These are phyloP conservation scores for Tremellales sp. DNA, from an alignment of 1,284 basidiomycete species.

Conservation along the genomic window DNA sequence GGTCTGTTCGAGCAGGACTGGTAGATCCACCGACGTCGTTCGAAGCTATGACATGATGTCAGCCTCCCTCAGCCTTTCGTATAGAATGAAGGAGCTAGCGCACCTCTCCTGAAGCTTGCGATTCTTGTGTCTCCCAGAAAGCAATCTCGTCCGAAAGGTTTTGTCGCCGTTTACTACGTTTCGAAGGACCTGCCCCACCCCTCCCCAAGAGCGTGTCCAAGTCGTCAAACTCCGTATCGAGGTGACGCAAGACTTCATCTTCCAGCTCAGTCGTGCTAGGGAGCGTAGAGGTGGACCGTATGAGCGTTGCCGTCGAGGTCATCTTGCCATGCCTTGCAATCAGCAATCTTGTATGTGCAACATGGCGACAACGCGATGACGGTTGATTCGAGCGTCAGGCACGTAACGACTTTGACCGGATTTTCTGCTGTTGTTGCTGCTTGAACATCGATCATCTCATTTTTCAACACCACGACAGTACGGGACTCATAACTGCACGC, in stretches of 20 bases:
- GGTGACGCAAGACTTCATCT: slow-evolving; percentile 22
- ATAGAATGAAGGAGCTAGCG: background rate
- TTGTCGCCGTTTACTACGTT: slow-evolving; percentile 9
- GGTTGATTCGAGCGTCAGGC: background rate
- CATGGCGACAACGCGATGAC: too few relatives aligned
- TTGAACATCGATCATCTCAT: background rate
- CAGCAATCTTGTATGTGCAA: too few relatives aligned
- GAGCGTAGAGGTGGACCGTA: background rate
- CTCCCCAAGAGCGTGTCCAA: slow-evolving; percentile 20
- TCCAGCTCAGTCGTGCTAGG: background rate
- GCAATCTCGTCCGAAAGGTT: slow-evolving; percentile 32
- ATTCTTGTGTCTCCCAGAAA: slow-evolving; percentile 31
- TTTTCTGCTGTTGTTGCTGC: too few relatives aligned
- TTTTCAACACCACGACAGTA: background rate
- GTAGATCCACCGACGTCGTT: slow-evolving; percentile 26
- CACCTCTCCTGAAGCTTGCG: slow-evolving; percentile 21
- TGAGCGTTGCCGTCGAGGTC: background rate
- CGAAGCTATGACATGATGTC: slow-evolving; percentile 21
- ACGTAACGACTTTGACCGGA: background rate
- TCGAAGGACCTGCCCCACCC: slow-evolving; percentile 7
- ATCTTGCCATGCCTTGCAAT: background rate
- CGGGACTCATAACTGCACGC: too few relatives aligned
- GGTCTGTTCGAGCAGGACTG: slow-evolving; percentile 25
- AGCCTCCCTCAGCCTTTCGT: background rate
- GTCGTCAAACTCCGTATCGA: slow-evolving; percentile 32